phyloP scores from a whole-genome alignment of 176 grass and related monocot genomes.

The Oryza officinalis region DNA sequence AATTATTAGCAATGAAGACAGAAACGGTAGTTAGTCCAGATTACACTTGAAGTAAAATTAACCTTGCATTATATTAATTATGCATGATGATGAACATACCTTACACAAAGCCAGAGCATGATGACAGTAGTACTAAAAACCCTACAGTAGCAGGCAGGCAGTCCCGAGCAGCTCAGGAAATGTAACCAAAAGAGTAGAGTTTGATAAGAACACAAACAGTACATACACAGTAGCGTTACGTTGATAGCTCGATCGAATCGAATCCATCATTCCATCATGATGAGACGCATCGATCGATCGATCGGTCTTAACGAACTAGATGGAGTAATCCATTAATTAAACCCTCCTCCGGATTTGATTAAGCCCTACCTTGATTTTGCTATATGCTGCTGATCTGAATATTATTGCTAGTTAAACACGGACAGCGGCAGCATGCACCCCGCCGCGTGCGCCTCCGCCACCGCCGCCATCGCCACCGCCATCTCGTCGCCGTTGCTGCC shows the following conservation, averaged over 20 bases:
- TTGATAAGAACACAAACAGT: constrained; percentile 32
- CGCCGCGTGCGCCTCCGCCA: constrained; percentile 51
- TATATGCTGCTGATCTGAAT: neutral
- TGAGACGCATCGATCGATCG: neutral
- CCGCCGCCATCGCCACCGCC: constrained; percentile 48
- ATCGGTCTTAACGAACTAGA: constrained; percentile 14
- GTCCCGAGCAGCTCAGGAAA: constrained; percentile 21
- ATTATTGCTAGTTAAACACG: constrained; percentile 48
- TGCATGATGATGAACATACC: constrained; percentile 18
- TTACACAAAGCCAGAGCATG: constrained; percentile 44
- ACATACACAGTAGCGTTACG: neutral
- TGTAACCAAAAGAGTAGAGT: constrained; percentile 39
- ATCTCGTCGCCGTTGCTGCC: constrained; percentile 35
- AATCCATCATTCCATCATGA: neutral
- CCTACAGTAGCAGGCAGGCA: constrained; percentile 49
- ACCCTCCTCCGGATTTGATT: constrained; percentile 4
- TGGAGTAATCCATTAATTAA: neutral
- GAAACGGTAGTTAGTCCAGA: neutral
- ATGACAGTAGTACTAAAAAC: constrained; percentile 36
- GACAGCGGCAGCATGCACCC: constrained; percentile 62
- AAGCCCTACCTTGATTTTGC: constrained; percentile 37
- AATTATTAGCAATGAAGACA: neutral
- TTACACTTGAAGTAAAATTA: neutral
- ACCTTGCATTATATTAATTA: constrained; percentile 40
- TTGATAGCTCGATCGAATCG: constrained; percentile 17